phyloP scores from a whole-genome alignment of 2,329 filamentous ascomycete genomes.

The Aspergillus pseudoviridinutans region DNA sequence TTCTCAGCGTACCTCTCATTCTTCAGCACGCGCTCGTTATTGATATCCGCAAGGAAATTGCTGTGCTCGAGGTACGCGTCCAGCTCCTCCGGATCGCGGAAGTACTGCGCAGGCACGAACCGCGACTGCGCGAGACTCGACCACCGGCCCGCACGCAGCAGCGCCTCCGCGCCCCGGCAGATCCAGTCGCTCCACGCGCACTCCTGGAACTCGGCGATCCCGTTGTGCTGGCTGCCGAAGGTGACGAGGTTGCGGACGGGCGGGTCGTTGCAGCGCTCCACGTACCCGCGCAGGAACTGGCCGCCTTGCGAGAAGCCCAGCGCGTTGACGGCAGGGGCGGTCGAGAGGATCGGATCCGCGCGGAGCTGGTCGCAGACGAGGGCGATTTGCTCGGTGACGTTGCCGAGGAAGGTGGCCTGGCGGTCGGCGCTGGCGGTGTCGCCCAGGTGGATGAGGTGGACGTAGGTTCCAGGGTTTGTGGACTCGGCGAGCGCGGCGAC shows the following conservation, averaged over 20 bases:
- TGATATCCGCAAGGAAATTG: conserved; percentile 91
- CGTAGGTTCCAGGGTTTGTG: conserved; percentile 75
- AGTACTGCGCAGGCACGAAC: conserved; percentile 93
- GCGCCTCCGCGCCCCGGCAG: conserved; percentile 73
- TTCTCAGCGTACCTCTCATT: conserved; percentile 70
- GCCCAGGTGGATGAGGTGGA: conserved; percentile 73
- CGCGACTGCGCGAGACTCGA: conserved; percentile 68
- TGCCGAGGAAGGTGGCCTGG: conserved; percentile 83
- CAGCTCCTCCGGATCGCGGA: conserved; percentile 66
- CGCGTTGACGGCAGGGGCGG: conserved; percentile 79
- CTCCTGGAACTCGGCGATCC: conserved; percentile 75
- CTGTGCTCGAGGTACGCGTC: conserved; percentile 72
- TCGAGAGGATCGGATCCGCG: conserved; percentile 71
- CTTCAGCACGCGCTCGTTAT: conserved; percentile 79
- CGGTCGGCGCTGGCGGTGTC: conserved; percentile 66
- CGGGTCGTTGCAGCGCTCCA: conserved; percentile 79
- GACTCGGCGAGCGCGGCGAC: conserved; percentile 69
- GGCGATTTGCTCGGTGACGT: conserved; percentile 73
- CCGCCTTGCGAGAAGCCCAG: conserved; percentile 95
- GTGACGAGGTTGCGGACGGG: conserved; percentile 76
- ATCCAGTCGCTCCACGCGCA: conserved; percentile 71
- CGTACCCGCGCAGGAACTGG: conserved; percentile 86
- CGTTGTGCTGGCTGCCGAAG: conserved; percentile 88
- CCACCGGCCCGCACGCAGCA: conserved; percentile 80
- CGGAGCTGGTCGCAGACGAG: conserved; percentile 74